Conservation (phyloP, 2,329 filamentous ascomycete genomes). For the Colletotrichum destructivum region DNA sequence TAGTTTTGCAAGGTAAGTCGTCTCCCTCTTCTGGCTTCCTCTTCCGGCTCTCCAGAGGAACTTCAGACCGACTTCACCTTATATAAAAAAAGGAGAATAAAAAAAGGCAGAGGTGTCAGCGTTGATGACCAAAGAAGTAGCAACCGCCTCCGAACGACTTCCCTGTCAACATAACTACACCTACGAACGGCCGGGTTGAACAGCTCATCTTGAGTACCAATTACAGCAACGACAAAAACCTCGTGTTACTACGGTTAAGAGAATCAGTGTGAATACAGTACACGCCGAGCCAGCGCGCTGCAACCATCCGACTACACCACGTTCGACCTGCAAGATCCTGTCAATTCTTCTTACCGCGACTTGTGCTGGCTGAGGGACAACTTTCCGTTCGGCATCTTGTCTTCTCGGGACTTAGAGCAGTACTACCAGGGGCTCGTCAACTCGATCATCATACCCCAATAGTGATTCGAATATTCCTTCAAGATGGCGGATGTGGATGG, state of each 20-base stretch:
- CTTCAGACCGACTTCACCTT: constrained; percentile 21
- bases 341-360: constrained; percentile 23
- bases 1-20: constrained; percentile 2
- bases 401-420: neutral
- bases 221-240: neutral
- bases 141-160: neutral
- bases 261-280: constrained; percentile 16
- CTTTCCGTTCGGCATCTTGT: neutral
- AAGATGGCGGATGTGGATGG: constrained; percentile 57
- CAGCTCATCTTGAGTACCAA: neutral
- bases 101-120: constrained; percentile 21
- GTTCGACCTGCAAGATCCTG: constrained; percentile 30
- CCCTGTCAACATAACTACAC: neutral
- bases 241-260: neutral
- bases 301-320: constrained; percentile 30
- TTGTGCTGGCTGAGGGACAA: constrained; percentile 12
- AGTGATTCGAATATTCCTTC: constrained; percentile 8
- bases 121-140: neutral
- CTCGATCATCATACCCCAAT: neutral
- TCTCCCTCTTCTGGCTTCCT: constrained; percentile 8
- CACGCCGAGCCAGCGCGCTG: constrained; percentile 22
- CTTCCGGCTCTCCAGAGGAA: neutral
- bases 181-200: neutral
- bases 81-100: constrained; percentile 1
- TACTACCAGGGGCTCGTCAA: neutral